phyloP scores from a whole-genome alignment of 1,284 basidiomycete genomes.

The Pulveroboletus sp. region DNA sequence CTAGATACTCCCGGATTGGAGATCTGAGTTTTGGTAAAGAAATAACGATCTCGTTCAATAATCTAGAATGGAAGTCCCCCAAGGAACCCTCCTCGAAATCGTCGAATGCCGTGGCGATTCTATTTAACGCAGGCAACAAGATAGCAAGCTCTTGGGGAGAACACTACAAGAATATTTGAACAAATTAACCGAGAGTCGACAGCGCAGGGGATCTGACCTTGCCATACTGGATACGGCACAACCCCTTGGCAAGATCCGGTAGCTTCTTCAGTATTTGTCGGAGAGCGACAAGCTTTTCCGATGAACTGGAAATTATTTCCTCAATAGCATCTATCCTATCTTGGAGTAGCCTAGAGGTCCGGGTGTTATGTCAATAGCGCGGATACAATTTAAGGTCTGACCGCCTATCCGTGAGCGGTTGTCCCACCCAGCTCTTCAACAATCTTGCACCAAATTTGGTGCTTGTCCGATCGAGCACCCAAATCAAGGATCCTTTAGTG shows the following conservation, averaged over 20 bases:
- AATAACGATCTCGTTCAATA: slow-evolving; percentile 75
- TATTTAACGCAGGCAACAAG: slow-evolving; percentile 76
- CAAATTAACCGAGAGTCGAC: not conserved
- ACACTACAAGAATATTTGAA: slow-evolving; percentile 49
- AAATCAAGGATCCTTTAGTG: slow-evolving; percentile 78
- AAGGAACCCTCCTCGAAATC: slow-evolving; percentile 45
- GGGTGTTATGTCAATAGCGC: slow-evolving; percentile 4
- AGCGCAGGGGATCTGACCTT: slow-evolving; percentile 52
- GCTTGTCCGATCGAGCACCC: slow-evolving; percentile 83
- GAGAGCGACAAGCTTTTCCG: slow-evolving; percentile 60
- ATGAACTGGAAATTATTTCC: slow-evolving; percentile 68
- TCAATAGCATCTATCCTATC: slow-evolving; percentile 83
- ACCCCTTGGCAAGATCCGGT: slow-evolving; percentile 87
- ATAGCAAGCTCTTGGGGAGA: slow-evolving; percentile 82
- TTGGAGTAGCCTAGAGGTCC: slow-evolving; percentile 59
- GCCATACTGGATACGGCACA: slow-evolving; percentile 88
- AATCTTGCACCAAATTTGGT: slow-evolving; percentile 89
- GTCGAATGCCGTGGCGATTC: slow-evolving; percentile 70
- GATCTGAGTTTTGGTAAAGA: slow-evolving; percentile 67
- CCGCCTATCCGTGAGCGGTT: slow-evolving; percentile 79
- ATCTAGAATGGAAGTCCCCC: slow-evolving; percentile 58
- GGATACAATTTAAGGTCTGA: slow-evolving; percentile 37
- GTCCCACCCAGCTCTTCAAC: slow-evolving; percentile 84
- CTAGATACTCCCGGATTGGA: slow-evolving; percentile 59
- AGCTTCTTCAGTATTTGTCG: slow-evolving; percentile 72